Evolutionary conservation across 140 eudicot species (phyloP).

Genomic region (Ambrosia hybrid): DNA sequence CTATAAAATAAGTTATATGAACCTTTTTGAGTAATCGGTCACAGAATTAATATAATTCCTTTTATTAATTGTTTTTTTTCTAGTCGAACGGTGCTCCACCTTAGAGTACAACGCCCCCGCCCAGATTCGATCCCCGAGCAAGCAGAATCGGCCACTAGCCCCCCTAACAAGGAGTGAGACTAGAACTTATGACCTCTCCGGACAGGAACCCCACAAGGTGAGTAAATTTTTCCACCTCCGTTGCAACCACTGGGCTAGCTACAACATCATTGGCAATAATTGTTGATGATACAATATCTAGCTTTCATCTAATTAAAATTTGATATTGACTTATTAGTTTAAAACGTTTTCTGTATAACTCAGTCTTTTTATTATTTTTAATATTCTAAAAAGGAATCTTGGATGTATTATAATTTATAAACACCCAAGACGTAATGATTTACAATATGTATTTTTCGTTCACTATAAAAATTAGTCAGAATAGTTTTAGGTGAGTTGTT

Average conservation of each 20-base stretch:
- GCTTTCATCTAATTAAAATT: neutral
- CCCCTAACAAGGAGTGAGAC: too few relatives aligned
- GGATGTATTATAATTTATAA: neutral
- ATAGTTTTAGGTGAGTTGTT: constrained; percentile 26
- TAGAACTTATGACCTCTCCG: too few relatives aligned
- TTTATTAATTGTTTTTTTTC: neutral
- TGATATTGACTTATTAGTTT: neutral
- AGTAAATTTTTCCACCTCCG: too few relatives aligned
- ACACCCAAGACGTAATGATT: too few relatives aligned
- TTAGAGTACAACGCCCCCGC: too few relatives aligned
- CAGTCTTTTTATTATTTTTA: neutral
- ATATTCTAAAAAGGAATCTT: neutral
- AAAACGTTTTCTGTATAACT: neutral
- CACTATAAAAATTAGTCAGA: neutral
- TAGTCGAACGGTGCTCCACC: too few relatives aligned
- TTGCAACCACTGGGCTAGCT: too few relatives aligned
- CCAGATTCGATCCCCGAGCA: too few relatives aligned
- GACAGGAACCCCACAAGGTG: too few relatives aligned
- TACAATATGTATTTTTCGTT: neutral
- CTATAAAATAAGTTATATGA: neutral
- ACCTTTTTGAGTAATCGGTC: neutral
- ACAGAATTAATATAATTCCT: neutral
- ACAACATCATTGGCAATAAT: neutral
- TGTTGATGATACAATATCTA: neutral
- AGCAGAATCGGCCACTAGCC: too few relatives aligned